phyloP scores from a whole-genome alignment of 768 basidiomycete species.

The Kondoa malvinella region DNA sequence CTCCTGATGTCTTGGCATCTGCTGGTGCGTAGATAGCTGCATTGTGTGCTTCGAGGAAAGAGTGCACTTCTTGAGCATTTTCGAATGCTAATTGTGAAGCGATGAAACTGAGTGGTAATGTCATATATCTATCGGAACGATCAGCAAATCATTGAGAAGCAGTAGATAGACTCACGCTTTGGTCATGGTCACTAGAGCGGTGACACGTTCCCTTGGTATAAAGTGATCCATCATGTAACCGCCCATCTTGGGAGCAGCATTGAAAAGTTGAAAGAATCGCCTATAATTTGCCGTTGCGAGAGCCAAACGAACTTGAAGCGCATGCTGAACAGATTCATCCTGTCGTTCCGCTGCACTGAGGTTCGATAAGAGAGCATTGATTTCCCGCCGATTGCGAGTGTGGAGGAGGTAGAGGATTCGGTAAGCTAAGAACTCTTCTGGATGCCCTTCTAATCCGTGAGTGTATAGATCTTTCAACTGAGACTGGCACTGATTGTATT shows the following conservation, averaged over 20 bases:
- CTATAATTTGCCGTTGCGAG: slow-evolving; percentile 88
- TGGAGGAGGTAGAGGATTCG: slow-evolving; percentile 90
- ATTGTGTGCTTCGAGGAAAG: slow-evolving; percentile 55
- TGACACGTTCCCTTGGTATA: slow-evolving; percentile 71
- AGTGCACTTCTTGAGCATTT: slow-evolving; percentile 42
- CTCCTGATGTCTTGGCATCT: neutral
- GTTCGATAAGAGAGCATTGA: slow-evolving; percentile 92
- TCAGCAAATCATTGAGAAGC: slow-evolving; percentile 3
- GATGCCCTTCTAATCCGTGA: slow-evolving; percentile 75
- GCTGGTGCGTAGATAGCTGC: slow-evolving; percentile 40
- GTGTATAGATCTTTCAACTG: slow-evolving; percentile 79
- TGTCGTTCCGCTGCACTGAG: slow-evolving; percentile 83
- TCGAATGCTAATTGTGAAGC: slow-evolving; percentile 74
- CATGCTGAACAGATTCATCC: slow-evolving; percentile 64
- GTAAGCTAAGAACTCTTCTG: slow-evolving; percentile 92
- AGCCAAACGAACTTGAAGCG: slow-evolving; percentile 72
- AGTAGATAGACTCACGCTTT: slow-evolving; percentile 55
- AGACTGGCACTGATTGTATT: slow-evolving; percentile 95
- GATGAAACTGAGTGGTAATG: slow-evolving; percentile 59
- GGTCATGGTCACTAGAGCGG: slow-evolving; percentile 71
- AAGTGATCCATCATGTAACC: slow-evolving; percentile 99
- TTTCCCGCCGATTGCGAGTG: slow-evolving; percentile 80
- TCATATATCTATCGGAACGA: slow-evolving; percentile 47
- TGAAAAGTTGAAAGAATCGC: slow-evolving; percentile 67
- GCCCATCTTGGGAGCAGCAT: slow-evolving; percentile 83